A percentile compares a stretch with the other conserved stretches of the same genome.
Conservation (phyloP, 306 rosid species). For the Casuarina equisetifolia region DNA sequence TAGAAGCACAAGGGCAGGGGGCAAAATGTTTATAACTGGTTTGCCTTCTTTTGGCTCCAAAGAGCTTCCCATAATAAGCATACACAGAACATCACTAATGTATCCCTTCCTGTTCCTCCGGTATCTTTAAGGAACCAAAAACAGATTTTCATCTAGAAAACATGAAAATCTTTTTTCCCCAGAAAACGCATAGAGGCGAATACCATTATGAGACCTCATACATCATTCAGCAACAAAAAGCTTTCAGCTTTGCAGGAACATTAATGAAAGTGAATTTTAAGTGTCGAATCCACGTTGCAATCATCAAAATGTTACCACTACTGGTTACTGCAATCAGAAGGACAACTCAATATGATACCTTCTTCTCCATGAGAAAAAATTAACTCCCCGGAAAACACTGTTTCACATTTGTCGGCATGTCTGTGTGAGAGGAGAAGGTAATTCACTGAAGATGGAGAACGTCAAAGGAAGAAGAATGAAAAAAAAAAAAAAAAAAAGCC, state of each 20-base stretch:
- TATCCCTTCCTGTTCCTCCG: background rate
- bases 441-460: background rate
- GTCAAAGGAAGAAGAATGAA: background rate
- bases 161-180: background rate
- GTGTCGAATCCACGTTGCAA: background rate
- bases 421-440: background rate
- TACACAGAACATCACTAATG: background rate
- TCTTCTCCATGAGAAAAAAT: background rate
- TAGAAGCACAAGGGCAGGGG: background rate
- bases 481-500: background rate
- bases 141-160: too few species aligned
- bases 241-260: background rate
- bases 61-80: background rate
- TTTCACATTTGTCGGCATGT: background rate
- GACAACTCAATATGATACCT: background rate
- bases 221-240: background rate
- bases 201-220: background rate
- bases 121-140: background rate
- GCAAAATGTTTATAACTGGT: background rate
- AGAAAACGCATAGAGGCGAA: background rate
- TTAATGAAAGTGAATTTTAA: background rate
- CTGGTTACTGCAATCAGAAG: background rate
- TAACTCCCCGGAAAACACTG: background rate
- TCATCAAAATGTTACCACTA: background rate
- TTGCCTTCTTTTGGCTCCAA: background rate